Base-by-base conservation (phyloP, 768 basidiomycete species). In the Trametes villosa region DNA sequence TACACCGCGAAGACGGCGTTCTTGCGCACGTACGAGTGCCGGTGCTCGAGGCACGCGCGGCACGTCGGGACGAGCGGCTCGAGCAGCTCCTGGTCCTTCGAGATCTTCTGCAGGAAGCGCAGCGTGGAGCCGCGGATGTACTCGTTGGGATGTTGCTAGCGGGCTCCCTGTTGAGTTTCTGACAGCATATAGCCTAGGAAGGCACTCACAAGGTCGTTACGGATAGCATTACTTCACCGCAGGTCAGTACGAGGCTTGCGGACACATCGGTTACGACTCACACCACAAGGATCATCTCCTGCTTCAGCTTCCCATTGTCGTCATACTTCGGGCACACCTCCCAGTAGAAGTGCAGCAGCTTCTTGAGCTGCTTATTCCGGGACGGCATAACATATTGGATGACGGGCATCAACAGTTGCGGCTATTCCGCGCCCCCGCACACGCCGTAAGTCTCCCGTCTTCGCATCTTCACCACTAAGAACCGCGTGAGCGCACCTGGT, bases 261-360 rank as follows among this genome's bases (percentile, higher is more conserved):
- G 63, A 60, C 24, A 40, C 42, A 52, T 51, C 27, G 22, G 20
- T 20, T 34, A 31, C 31, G 36, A 51, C 93, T 73, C 74, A 96
- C 94, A 96, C 95, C 31, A 98, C 96, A 53, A 98, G 85, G 71
- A 98, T 98, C 96, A 98, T 98, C 79, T 99, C 96, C 77, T 98
- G 97, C 83, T 96, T 98, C 66, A 98, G 77, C 78, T 98, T 98
- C 50, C 96, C 96, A 65, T 86, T 88, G 69, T 98, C 96, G 68
- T 98, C 96, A 64, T 96, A 89, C 75, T 98, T 98, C 9, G 96
- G 96, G 76, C 96, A 98, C 22, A 98, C 91, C 78, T 98, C 93
- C 92, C 92, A 95, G 74, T 96, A 95, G 72, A 94, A 94, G 75
- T 94, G 94, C 36, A 98, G 79, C 64, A 97, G 78, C 79, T 98